Evolutionary conservation across 225 moss, liverwort and hornwort genomes (phyloP), one percentile per base, ranked within the genome.

Genomic region (Climacium dendroides): DNA sequence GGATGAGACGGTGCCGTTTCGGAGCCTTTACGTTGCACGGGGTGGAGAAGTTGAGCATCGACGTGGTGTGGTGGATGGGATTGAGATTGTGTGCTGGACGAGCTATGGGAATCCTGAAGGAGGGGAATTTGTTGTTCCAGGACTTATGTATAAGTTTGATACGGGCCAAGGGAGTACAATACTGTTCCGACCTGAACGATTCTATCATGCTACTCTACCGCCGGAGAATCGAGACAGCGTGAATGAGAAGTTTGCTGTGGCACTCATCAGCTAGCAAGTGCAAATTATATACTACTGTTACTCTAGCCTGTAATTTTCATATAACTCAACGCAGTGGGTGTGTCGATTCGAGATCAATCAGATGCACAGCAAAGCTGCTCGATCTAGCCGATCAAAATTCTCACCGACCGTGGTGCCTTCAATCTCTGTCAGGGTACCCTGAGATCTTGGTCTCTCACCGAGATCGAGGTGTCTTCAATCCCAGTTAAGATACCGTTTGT

Each of bases 11-110:
- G 93, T 91, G n/a, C 93, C 93, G 55, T 93, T 93, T 19, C 87
- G 87, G 18, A 93, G 86, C 25, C 85, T 93, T 1, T 89, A 89
- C 29, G 89, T 91, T 6, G 89, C 93, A 1, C 67, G 90, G 37
- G 93, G 93, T 13, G 93, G 91, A 25, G 90, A 85, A 35, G 88
- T 93, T 6, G 79, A 85, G 5, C 87, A 82, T 41, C 89, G 88
- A 12, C 85, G 61, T 3, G 93, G 88, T 7, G 6, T 26, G 37
- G 85, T 64, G 32, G 81, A 74, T 13, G 85, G 69, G 10, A 79
- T 91, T 4, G 93, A 93, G 32, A 91, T 93, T 43, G 91, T 93
- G 6, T 93, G 91, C 39, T 93, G 93, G 93, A 93, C 93, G 23
- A 52, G 87, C 6, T 87, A 87, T 4, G 93, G 93, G 4, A 22